Evolutionary conservation across 352 stramenopile species (phyloP), one percentile per base, ranked within the genome.

Genomic region (Globisporangium viniferum): DNA sequence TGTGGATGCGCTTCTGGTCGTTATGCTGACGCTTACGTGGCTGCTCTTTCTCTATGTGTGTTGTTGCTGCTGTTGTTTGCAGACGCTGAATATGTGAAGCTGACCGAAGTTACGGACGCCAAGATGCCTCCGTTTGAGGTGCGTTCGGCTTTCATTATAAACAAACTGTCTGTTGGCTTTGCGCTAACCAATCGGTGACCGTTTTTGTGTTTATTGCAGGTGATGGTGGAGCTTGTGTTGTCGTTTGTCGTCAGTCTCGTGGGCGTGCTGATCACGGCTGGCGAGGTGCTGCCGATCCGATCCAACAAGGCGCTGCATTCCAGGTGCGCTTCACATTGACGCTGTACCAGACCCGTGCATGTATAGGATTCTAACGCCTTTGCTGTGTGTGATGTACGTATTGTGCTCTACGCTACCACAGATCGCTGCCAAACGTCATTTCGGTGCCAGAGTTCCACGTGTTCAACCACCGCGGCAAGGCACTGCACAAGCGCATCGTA

Each of bases 391-490:
- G 53, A 9, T 10, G 27, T 7, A 15, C 53, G 15, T 41, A 6
- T 27, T 63, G 24, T 48, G 5, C 56, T 31, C 29, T 57, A 1
- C 1, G 71, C 22, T 31, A 2, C 53, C 5, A 36, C 69, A 93
- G 86, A 65, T 90, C 86, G 68, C 77, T 93, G 56, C 68, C 80
- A 27, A 77, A 72, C 31, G 77, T 93, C 67, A 74, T 90, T 64
- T 91, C 81, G 41, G 84, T 74, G 56, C 81, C 86, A 15, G 84
- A 94, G 63, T 94, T 94, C 70, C 73, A 88, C 72, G 82, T 92
- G 72, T 94, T 92, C 74, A 92, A 91, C 73, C 86, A 94, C 73
- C 84, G 86, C 67, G 84, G 76, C 62, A 86, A 90, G 72, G 77
- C 84, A 46, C 75, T 94, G 49, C 82, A 89, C 78, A 91, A 90